These are phyloP conservation scores for Paramarasmius palmivorus DNA, from an alignment of 1,284 basidiomycete species.

Conservation along the genomic window DNA sequence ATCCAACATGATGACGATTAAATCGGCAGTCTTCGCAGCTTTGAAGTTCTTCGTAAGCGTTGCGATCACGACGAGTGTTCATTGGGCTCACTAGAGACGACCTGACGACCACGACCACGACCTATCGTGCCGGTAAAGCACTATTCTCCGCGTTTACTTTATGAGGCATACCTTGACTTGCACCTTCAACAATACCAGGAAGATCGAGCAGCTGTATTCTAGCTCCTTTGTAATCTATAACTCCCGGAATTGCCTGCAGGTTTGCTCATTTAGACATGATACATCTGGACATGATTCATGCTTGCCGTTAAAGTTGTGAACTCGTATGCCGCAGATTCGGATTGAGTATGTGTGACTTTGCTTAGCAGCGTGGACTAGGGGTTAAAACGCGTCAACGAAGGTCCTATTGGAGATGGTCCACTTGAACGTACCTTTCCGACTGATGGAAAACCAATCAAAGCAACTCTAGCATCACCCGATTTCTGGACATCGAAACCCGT, in stretches of 20 bases:
- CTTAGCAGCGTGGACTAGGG: slow-evolving; percentile 86
- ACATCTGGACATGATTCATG: slow-evolving; percentile 11
- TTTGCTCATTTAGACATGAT: neutral
- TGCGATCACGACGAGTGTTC: slow-evolving; percentile 6
- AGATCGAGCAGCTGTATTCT: slow-evolving; percentile 93
- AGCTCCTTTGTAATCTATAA: slow-evolving; percentile 91
- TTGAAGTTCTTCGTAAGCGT: slow-evolving; percentile 8
- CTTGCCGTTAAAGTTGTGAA: slow-evolving; percentile 90
- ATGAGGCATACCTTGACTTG: slow-evolving; percentile 68
- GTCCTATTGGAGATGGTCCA: neutral
- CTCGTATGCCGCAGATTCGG: slow-evolving; percentile 91
- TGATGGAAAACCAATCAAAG: slow-evolving; percentile 92
- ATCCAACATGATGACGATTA: slow-evolving; percentile 94
- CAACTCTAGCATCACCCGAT: slow-evolving; percentile 91
- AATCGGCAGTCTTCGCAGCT: slow-evolving; percentile 94
- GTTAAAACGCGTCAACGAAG: slow-evolving; percentile 1
- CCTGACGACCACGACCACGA: slow-evolving; percentile 43
- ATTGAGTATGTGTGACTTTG: slow-evolving; percentile 90
- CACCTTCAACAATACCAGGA: slow-evolving; percentile 97
- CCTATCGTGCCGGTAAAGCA: too few relatives aligned
- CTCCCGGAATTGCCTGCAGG: slow-evolving; percentile 86
- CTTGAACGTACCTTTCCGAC: slow-evolving; percentile 74
- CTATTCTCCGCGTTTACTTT: too few relatives aligned
- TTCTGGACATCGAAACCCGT: slow-evolving; percentile 95
- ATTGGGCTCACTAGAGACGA: slow-evolving; percentile 73